Percentiles rank a stretch among this genome's conserved stretches.
These are phyloP conservation scores for Solanum clarkiae DNA, from an alignment of 257 asterid genomes.

Conservation along the genomic window DNA sequence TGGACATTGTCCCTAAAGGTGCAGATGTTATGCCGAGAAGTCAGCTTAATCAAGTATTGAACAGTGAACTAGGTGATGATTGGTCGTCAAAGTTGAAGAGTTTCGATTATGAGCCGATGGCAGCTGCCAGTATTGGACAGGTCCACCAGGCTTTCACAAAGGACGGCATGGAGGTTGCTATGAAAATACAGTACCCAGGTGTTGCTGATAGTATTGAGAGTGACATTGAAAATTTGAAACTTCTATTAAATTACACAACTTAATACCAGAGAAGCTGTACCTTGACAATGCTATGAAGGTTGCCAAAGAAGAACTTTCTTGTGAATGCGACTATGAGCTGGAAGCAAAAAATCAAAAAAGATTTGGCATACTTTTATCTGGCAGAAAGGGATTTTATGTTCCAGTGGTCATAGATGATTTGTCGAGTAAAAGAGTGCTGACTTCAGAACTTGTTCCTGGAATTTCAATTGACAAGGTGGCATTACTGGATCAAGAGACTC, in stretches of 20 bases:
- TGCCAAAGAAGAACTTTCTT: conserved; percentile 91
- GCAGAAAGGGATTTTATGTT: conserved; percentile 58
- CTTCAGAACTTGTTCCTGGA: conserved; percentile 89
- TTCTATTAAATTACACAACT: conserved; percentile 62
- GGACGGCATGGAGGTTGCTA: conserved; percentile 80
- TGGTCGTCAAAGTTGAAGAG: conserved; percentile 69
- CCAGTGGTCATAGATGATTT: conserved; percentile 73
- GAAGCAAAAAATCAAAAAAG: conserved; percentile 80
- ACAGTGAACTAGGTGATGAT: conserved; percentile 66
- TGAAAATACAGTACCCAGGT: conserved; percentile 98
- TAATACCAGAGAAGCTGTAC: conserved; percentile 69
- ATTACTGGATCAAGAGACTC: conserved; percentile 60
- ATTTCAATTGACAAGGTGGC: conserved; percentile 86
- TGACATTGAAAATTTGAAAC: conserved; percentile 86
- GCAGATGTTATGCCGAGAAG: conserved; percentile 95
- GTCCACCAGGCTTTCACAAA: conserved; percentile 78
- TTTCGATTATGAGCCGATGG: conserved; percentile 87
- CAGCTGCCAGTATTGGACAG: conserved; percentile 98
- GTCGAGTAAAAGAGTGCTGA: conserved; percentile 70
- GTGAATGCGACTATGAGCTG: conserved; percentile 79
- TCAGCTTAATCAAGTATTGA: conserved; percentile 82
- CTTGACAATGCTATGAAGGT: conserved; percentile 97
- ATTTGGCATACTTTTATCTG: conserved; percentile 47
- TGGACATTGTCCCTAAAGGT: conserved; percentile 94
- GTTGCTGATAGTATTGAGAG: conserved; percentile 98